Base-by-base conservation (phyloP, 2,329 filamentous ascomycete genomes). In the Orbilia blumenaviensis region DNA sequence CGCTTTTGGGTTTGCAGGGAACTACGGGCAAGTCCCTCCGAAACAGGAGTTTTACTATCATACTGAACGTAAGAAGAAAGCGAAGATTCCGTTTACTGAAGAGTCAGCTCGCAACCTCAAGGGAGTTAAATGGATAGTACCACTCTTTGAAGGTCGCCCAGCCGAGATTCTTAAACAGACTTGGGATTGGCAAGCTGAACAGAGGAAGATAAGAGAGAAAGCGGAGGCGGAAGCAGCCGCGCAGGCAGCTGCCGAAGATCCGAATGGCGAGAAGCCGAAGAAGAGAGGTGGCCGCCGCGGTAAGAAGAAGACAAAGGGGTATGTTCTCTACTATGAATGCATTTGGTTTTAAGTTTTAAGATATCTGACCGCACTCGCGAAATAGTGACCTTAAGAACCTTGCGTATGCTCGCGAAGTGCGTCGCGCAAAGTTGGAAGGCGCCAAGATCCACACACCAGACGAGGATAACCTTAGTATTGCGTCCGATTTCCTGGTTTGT, bases 381-480 rank as follows among this genome's bases (percentile, higher is more conserved):
- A 44, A 12, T 42, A 75, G 71, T 41, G 71, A 75, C n/a, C 48
- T 75, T 3, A 75, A 75, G 56, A 75, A 75, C 12, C 52, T 75
- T 21, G 71, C 71, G 3, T 75, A 75, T 27, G 71, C 71, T n/a
- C 71, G 71, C 5, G 71, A 75, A 27, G 71, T 75, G 46, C 71
- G 71, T 14, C 44, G 71, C 16, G 71, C 71, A 5, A 75, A 75
- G 34, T 60, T 75, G 23, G 71, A 67, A 27, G 71, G 71, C n/a
- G 64, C 71, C 18, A 75, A 64, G 29, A 74, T 67, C 48, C 69
- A 74, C 18, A 74, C 69, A n/a, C 69, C 69, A 9, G 69, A 74
- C 48, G 69, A 74, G 14, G 69, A 74, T 61, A 74, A 74, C 38
- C 69, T 74, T 74, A 74, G 69, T 74, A 46, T 74, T 12, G 54